Conservation (phyloP, 2,329 filamentous ascomycete species). For the Aspergillus sp. region DNA sequence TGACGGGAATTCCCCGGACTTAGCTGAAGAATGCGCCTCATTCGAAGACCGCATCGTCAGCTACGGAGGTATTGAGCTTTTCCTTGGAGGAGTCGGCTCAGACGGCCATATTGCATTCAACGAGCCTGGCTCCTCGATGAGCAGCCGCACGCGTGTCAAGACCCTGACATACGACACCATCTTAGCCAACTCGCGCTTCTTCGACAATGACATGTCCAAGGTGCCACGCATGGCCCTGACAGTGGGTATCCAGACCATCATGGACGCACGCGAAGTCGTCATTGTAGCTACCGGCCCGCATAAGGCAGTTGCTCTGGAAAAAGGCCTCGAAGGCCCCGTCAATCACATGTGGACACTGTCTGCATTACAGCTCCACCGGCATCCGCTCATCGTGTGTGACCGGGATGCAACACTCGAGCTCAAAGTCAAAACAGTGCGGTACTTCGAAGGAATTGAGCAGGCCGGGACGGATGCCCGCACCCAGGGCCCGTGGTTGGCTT, state of each 20-base stretch:
- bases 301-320: slow-evolving; percentile 72
- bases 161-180: slow-evolving; percentile 83
- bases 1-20: slow-evolving; percentile 69
- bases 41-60: slow-evolving; percentile 73
- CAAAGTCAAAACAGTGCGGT: slow-evolving; percentile 67
- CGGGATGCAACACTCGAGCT: slow-evolving; percentile 70
- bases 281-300: slow-evolving; percentile 75
- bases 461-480: slow-evolving; percentile 47
- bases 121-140: slow-evolving; percentile 73
- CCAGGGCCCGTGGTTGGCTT: slow-evolving; percentile 38
- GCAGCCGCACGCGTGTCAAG: slow-evolving; percentile 74
- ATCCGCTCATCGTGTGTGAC: slow-evolving; percentile 76
- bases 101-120: slow-evolving; percentile 90
- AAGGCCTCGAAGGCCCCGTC: slow-evolving; percentile 71
- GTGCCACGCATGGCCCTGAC: slow-evolving; percentile 79
- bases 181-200: slow-evolving; percentile 77
- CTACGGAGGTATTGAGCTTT: slow-evolving; percentile 74
- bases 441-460: slow-evolving; percentile 66
- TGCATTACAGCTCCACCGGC: slow-evolving; percentile 69
- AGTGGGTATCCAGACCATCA: slow-evolving; percentile 74
- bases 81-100: slow-evolving; percentile 76
- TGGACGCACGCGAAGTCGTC: slow-evolving; percentile 74
- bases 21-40: slow-evolving; percentile 67
- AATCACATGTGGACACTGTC: slow-evolving; percentile 92
- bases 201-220: slow-evolving; percentile 63